Base-by-base conservation (phyloP, 2,329 filamentous ascomycete species). In the Aspergillus amoenus region DNA sequence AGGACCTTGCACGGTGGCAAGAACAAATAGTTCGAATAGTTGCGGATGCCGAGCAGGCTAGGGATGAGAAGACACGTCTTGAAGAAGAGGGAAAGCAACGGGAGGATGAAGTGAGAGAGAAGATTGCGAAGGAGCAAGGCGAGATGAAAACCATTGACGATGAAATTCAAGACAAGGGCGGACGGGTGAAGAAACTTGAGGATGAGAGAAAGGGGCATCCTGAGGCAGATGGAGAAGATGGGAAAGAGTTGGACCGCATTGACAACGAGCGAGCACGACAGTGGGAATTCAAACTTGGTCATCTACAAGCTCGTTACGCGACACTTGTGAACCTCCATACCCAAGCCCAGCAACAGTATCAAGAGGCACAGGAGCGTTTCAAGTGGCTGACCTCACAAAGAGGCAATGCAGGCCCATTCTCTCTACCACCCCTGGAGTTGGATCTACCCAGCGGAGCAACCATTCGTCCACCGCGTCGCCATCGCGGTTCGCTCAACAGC, bases 121-220 rank as follows among this genome's bases (percentile, higher is more conserved):
- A 78, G 64, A 77, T 80, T 51, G 70, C 74, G 17, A 71, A 76
- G 49, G 78, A 80, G 59, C 77, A 79, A 56, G 62, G 66, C 7
- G 73, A 76, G 12, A 82, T 86, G 73, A 86, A 82, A 61, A 66
- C 71, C 6, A 74, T 88, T 40, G 85, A 88, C 56, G 85, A 88
- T 42, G 81, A 84, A 52, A 83, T 87, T 47, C 82, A 82, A 59
- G 80, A 85, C 61, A 86, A 83, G 62, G 83, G 82, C 22, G 78
- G 77, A 3, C 80, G 84, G 47, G 82, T 87, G 70, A 86, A 87
- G 72, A 78, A 80, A 39, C 73, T 88, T 6, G 84, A 88, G 66
- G 81, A 84, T 57, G 81, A 85, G 68, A 73, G 81, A 58, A 80
- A 83, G 66, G 77, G 77, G 39, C 68, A 76, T 39, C 76, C 79